Evolutionary conservation across 148 eudicot genomes (phyloP).

Genomic region (Camellia granthamiana): DNA sequence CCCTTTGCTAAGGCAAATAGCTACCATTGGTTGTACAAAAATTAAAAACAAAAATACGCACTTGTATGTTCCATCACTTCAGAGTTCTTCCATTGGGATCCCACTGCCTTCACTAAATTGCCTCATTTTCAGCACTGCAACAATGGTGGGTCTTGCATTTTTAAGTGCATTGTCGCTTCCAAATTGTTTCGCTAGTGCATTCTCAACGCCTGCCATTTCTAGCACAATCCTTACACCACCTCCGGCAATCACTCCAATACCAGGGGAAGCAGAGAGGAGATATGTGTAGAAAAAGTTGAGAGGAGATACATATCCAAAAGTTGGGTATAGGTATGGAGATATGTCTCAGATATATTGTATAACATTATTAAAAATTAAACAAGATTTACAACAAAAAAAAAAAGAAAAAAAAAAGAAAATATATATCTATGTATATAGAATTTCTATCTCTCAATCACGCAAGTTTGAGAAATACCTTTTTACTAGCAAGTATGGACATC

Average conservation of each 20-base stretch:
- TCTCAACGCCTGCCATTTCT: conserved; percentile 91
- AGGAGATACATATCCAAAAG: no score
- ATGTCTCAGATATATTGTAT: no score
- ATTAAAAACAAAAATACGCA: neutral
- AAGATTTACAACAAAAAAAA: no score
- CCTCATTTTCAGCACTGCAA: conserved; percentile 69
- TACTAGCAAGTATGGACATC: no score
- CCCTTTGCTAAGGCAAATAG: neutral
- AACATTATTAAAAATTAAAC: no score
- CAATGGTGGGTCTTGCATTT: conserved; percentile 88
- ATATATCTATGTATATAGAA: no score
- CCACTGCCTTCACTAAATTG: conserved; percentile 89
- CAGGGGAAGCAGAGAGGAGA: conserved; percentile 92
- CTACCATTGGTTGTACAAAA: neutral
- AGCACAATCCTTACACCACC: conserved; percentile 78
- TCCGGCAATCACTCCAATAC: conserved; percentile 91
- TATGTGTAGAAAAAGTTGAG: no score
- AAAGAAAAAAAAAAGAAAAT: no score
- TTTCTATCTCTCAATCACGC: no score
- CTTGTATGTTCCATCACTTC: conserved; percentile 49
- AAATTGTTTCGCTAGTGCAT: conserved; percentile 87
- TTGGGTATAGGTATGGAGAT: no score
- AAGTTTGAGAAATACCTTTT: no score
- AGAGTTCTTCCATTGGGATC: conserved; percentile 94
- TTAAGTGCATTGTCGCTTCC: conserved; percentile 93